Percentiles rank a stretch among this genome's conserved stretches.
phyloP scores from a whole-genome alignment of 495 filamentous ascomycete species.

The Lasiosphaeriaceae sp. region DNA sequence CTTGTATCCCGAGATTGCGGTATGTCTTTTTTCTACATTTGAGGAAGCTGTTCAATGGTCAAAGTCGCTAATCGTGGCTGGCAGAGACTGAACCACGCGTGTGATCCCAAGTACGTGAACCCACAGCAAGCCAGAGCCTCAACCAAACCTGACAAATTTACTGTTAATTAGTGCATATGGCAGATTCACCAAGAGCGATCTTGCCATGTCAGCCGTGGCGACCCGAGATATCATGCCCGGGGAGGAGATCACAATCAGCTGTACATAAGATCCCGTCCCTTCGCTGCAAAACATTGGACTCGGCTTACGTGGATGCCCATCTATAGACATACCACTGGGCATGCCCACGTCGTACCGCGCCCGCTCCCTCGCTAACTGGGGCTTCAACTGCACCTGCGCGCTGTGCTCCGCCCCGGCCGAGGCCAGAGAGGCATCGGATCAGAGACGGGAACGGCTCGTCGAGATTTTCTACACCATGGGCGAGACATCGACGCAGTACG shows the following conservation, averaged over 20 bases:
- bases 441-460: constrained; percentile 21
- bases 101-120: constrained; percentile 35
- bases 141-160: no score
- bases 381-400: constrained; percentile 34
- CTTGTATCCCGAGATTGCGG: constrained; percentile 35
- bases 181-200: constrained; percentile 22
- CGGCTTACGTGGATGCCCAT: no score
- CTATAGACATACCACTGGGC: constrained; percentile 29
- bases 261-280: no score
- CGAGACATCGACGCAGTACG: constrained; percentile 12
- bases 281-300: no score
- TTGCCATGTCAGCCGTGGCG: constrained; percentile 31
- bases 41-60: not conserved
- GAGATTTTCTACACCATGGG: constrained; percentile 25
- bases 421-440: constrained; percentile 23
- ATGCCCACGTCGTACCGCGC: constrained; percentile 24
- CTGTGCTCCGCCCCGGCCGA: constrained; percentile 22
- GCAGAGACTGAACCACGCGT: constrained; percentile 34
- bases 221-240: constrained; percentile 30
- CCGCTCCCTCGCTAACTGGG: constrained; percentile 26
- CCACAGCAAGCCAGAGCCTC: no score
- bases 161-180: constrained; percentile 20
- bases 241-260: constrained; percentile 38
- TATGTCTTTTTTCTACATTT: constrained; percentile 9
- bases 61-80: not conserved